Conservation (phyloP, 768 basidiomycete genomes). For the Trametes cingulata region DNA sequence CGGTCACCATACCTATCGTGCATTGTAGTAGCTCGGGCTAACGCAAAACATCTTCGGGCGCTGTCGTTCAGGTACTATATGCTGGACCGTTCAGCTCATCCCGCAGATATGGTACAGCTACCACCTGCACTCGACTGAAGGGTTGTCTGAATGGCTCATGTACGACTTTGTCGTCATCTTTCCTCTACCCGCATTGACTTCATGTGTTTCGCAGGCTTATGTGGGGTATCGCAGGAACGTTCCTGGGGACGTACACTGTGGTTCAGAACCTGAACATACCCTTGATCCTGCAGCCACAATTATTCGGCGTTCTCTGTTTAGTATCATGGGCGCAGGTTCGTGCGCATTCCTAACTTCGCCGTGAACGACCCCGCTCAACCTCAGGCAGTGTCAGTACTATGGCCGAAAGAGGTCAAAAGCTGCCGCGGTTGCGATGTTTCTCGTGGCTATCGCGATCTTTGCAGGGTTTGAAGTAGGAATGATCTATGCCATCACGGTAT, state of each 20-base stretch:
- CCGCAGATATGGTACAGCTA: constrained; percentile 78
- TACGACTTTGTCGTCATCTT: constrained; percentile 7
- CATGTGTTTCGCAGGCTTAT: constrained; percentile 42
- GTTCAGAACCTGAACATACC: constrained; percentile 70
- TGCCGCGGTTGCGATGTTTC: constrained; percentile 38
- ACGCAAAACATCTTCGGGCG: no score
- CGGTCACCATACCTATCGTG: neutral
- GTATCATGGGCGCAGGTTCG: constrained; percentile 68
- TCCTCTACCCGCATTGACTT: neutral
- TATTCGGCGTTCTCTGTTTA: constrained; percentile 60
- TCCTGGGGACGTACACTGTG: constrained; percentile 70
- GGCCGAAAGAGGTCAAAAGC: constrained; percentile 41
- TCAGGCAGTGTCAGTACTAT: constrained; percentile 66
- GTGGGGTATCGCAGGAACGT: constrained; percentile 61
- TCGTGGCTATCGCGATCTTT: constrained; percentile 43
- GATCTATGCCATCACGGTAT: constrained; percentile 56
- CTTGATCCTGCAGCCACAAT: constrained; percentile 65
- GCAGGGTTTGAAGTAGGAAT: constrained; percentile 62
- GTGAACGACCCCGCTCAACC: neutral
- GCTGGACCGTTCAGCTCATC: constrained; percentile 66
- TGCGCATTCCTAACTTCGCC: neutral
- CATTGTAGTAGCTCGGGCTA: no score
- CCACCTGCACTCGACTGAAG: constrained; percentile 63
- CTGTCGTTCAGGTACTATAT: constrained; percentile 52
- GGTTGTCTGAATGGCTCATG: constrained; percentile 48